Evolutionary conservation across 2,329 filamentous ascomycete species (phyloP).

Genomic region (Furcasterigmium sp.): DNA sequence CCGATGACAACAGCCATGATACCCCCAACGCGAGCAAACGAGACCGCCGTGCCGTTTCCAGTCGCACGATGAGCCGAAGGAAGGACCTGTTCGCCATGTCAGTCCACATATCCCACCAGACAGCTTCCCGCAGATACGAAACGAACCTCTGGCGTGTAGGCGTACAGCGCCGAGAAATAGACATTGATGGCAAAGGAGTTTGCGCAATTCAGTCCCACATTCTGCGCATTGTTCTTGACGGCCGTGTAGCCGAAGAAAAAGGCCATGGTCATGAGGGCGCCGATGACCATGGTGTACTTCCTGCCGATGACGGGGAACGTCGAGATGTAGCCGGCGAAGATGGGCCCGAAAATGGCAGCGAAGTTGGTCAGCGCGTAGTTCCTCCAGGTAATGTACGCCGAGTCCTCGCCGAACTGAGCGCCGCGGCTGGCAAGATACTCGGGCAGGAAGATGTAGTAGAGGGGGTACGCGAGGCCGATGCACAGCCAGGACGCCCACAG

Average conservation of each 20-base stretch:
- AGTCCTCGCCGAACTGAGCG: conserved; percentile 17
- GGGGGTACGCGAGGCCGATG: conserved; percentile 39
- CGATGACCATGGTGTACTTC: conserved; percentile 37
- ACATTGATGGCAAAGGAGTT: conserved; percentile 27
- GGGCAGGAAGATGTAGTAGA: conserved; percentile 41
- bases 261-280: conserved; percentile 35
- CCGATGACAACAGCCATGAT: conserved; percentile 66
- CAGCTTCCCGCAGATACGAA: too few relatives aligned
- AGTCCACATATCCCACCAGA: too few relatives aligned
- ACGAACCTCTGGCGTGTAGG: conserved; percentile 50
- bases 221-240: conserved; percentile 29
- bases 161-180: conserved; percentile 30
- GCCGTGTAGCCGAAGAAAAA: conserved; percentile 41
- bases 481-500: conserved; percentile 37
- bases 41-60: conserved; percentile 67
- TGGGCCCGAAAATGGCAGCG: conserved; percentile 31
- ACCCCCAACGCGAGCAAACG: conserved; percentile 67
- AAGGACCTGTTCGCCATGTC: too few relatives aligned
- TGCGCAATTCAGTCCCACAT: conserved; percentile 32
- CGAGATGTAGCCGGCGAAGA: conserved; percentile 33
- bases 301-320: conserved; percentile 32
- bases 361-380: conserved; percentile 31
- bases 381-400: conserved; percentile 24
- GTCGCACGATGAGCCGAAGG: conserved; percentile 67
- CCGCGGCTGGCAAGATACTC: conserved; percentile 35